phyloP scores from a whole-genome alignment of 768 basidiomycete genomes.

The Lyophyllum semitale region DNA sequence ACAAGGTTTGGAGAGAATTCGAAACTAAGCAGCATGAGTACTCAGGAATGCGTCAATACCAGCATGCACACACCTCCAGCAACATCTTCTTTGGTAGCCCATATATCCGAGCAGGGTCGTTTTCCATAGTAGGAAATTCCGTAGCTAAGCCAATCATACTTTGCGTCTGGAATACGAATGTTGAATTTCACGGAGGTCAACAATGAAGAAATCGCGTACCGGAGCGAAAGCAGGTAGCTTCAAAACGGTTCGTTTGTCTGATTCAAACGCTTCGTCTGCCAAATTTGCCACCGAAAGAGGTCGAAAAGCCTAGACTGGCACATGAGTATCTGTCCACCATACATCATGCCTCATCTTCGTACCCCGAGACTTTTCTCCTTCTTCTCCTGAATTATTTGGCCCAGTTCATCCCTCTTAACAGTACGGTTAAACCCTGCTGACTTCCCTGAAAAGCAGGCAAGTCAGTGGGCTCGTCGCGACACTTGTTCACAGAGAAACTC shows the following conservation, averaged over 20 bases:
- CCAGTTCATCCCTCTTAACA: conserved; percentile 13
- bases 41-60: not conserved
- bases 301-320: conserved; percentile 39
- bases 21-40: conserved; percentile 45
- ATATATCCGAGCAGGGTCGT: conserved; percentile 59
- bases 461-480: no score
- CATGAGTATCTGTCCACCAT: not conserved
- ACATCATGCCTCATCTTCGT: conserved; percentile 14
- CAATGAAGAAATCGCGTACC: conserved; percentile 27
- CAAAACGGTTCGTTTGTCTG: conserved; percentile 33
- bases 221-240: conserved; percentile 44
- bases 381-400: conserved; percentile 14
- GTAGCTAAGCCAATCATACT: conserved; percentile 46
- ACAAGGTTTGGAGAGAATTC: conserved; percentile 68
- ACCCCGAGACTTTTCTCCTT: conserved; percentile 32
- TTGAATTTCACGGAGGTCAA: conserved; percentile 17
- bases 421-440: conserved; percentile 2
- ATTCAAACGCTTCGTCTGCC: conserved; percentile 42
- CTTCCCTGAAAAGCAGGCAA: not conserved
- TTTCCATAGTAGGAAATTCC: conserved; percentile 43
- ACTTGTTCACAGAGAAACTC: not conserved
- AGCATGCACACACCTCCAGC: conserved; percentile 58
- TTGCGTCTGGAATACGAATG: conserved; percentile 17
- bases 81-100: conserved; percentile 72
- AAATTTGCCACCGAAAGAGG: conserved; percentile 40